Conservation (phyloP, 345 rosid species). For the Mercurialis annua region DNA sequence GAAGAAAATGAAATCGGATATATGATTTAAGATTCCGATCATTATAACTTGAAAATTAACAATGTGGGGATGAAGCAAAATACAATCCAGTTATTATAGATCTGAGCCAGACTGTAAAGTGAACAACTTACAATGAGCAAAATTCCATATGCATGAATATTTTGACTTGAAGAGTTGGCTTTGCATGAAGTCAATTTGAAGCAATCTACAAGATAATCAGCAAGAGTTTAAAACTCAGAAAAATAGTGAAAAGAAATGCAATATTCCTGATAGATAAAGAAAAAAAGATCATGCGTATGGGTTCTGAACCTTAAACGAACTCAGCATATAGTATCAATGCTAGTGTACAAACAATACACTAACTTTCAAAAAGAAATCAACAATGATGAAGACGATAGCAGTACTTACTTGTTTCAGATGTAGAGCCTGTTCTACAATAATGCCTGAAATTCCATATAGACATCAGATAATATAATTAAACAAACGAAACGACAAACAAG, state of each 20-base stretch:
- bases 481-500: constrained; percentile 7
- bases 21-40: neutral
- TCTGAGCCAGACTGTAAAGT: neutral
- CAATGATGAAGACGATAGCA: neutral
- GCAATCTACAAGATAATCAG: constrained; percentile 50
- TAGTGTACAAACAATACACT: neutral
- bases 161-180: constrained; percentile 59
- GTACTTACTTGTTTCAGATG: constrained; percentile 56
- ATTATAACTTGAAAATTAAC: neutral
- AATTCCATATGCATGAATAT: constrained; percentile 75
- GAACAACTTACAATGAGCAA: constrained; percentile 71
- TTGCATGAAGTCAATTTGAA: constrained; percentile 72
- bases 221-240: neutral
- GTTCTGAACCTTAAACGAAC: neutral
- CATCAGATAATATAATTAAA: constrained; percentile 17
- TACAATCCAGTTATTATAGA: neutral
- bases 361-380: neutral
- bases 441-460: constrained; percentile 49
- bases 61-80: neutral
- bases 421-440: constrained; percentile 75
- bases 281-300: neutral
- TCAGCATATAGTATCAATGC: neutral
- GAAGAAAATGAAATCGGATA: neutral
- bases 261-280: neutral
- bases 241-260: neutral